These are phyloP conservation scores for Rosa rugosa DNA, from an alignment of 306 rosid species.

Conservation along the genomic window DNA sequence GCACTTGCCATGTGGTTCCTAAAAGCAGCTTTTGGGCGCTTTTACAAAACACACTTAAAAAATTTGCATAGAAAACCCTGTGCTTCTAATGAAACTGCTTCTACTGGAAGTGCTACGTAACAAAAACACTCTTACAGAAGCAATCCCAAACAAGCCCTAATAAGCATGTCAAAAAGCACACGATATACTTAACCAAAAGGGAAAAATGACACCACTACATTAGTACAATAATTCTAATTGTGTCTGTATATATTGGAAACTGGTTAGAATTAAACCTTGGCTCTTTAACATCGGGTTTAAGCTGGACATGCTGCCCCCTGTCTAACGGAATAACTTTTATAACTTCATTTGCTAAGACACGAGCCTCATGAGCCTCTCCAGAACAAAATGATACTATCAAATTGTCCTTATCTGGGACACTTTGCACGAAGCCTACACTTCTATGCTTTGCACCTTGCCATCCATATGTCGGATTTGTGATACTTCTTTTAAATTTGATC, in stretches of 20 bases:
- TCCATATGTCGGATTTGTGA: constrained; percentile 73
- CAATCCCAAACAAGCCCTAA: constrained; percentile 4
- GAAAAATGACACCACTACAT: not conserved
- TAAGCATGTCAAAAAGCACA: not conserved
- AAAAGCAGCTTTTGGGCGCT: not conserved
- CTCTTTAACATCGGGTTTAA: constrained; percentile 81
- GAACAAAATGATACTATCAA: constrained; percentile 88
- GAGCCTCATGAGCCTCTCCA: constrained; percentile 86
- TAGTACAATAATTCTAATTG: not conserved
- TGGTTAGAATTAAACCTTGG: constrained; percentile 61
- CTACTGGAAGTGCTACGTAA: not conserved
- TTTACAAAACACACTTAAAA: not conserved
- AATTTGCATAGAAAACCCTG: not conserved
- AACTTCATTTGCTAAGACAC: constrained; percentile 78
- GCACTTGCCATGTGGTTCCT: not conserved
- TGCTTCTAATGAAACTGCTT: not conserved
- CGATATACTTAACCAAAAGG: not conserved
- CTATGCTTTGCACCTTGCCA: constrained; percentile 85
- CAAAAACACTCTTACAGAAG: not conserved
- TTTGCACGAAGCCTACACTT: constrained; percentile 97
- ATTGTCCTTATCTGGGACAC: constrained; percentile 69
- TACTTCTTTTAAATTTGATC: constrained; percentile 86
- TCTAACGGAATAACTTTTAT: constrained; percentile 90
- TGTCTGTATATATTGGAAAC: not conserved
- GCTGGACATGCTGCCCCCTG: constrained; percentile 95